These are phyloP conservation scores for Melaleuca quinquenervia DNA, from an alignment of 345 rosid species.

Conservation along the genomic window DNA sequence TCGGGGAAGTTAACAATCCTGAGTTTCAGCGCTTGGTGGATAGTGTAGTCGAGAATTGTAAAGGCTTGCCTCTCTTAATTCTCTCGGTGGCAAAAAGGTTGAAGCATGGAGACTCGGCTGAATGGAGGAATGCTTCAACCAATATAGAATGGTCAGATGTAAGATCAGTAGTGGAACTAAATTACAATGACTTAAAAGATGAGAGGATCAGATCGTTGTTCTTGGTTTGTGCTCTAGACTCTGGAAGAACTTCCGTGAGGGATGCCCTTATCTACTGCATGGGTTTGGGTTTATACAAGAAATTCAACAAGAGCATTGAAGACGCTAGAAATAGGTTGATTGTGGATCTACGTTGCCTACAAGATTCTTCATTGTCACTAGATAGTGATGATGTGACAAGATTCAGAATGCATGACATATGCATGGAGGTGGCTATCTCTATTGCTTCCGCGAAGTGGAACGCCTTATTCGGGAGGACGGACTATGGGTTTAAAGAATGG, in stretches of 20 bases:
- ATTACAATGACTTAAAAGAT: neutral
- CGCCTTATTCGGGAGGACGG: neutral
- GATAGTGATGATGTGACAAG: fast-evolving
- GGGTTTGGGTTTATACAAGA: neutral
- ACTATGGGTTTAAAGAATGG: neutral
- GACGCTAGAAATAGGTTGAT: neutral
- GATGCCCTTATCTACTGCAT: fast-evolving
- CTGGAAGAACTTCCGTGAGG: fast-evolving
- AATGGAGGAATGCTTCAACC: neutral
- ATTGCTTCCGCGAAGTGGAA: neutral
- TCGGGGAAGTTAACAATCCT: fast-evolving
- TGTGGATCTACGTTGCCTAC: neutral
- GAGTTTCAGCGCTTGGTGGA: fast-evolving
- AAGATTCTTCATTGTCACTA: neutral
- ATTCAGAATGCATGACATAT: neutral
- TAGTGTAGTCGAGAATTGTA: neutral
- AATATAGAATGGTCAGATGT: fast-evolving
- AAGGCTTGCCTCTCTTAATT: neutral
- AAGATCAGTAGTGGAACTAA: neutral
- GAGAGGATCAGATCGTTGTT: neutral
- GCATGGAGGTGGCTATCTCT: neutral
- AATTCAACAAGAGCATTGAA: neutral
- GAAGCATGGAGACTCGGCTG: fast-evolving
- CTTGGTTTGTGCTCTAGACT: fast-evolving
- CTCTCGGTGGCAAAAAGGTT: neutral